Base-by-base conservation (phyloP, 257 asterid species). In the Lavandula angustifolia region DNA sequence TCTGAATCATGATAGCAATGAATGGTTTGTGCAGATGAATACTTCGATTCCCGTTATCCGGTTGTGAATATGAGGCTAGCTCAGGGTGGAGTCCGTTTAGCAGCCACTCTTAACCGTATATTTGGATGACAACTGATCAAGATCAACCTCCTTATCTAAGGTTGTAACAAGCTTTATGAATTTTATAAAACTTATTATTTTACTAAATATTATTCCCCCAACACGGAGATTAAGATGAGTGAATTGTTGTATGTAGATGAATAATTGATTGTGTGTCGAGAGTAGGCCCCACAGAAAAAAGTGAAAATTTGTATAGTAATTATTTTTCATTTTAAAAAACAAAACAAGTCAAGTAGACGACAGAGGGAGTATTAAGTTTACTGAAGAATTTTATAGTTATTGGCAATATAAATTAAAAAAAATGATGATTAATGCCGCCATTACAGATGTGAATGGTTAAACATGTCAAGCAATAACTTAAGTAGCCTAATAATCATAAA, bases 21-120 rank as follows among this genome's bases (percentile, higher is more conserved):
- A 7, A 34, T 29, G 37, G 6, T 5, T 17, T 27, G 7, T 66
- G 87, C 96, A 92, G 96, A 92, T 69, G 82, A 80, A 32, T 92
- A 92, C 73, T 92, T 89, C 75, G 27, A 63, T 10, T 73, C 84
- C 10, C 87, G 96, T 41, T 71, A 64, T 22, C 91, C 94, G 27
- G 83, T 76, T 11, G 94, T 84, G 67, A 78, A 81, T 52, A 57
- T 79, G 76, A 73, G 97, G 42, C 76, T 92, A 47, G 97, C 96
- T 71, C 96, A 92, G 71, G 96, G 89, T 0, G 96, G 96, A 33
- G 96, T 92, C 27, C 95, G 95, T 29, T 62, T 92, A 54, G 96
- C 98, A 11, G 95, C 96, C 12, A 83, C 82, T 16, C 89, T 92
- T 27, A 92, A 92, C 75, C 87, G 91, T 14, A 84, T 92, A 70